phyloP scores from a whole-genome alignment of 2,329 filamentous ascomycete species.

The Nothopassalora personata region DNA sequence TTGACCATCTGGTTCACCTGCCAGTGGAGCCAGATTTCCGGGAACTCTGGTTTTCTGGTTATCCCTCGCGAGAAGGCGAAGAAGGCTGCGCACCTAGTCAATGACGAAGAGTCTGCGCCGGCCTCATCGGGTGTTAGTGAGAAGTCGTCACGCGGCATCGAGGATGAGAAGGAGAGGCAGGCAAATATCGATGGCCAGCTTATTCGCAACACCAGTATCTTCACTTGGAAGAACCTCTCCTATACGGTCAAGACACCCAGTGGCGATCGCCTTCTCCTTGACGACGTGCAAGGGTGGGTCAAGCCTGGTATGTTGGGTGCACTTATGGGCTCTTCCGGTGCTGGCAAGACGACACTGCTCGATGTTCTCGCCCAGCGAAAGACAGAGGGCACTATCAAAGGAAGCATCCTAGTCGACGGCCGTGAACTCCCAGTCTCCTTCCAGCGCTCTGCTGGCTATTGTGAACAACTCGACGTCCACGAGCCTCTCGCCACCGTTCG shows the following conservation, averaged over 20 bases:
- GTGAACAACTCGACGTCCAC: slow-evolving; percentile 63
- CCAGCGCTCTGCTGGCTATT: slow-evolving; percentile 51
- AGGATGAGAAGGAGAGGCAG: slow-evolving; percentile 10
- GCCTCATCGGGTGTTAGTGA: slow-evolving; percentile 2
- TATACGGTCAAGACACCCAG: slow-evolving; percentile 60
- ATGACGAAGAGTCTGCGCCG: slow-evolving; percentile 16
- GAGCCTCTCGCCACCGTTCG: slow-evolving; percentile 61
- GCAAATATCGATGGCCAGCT: slow-evolving; percentile 33
- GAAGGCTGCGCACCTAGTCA: slow-evolving; percentile 24
- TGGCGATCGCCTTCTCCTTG: slow-evolving; percentile 46
- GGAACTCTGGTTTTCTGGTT: slow-evolving; percentile 41
- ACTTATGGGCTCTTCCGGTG: slow-evolving; percentile 72
- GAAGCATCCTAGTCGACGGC: slow-evolving; percentile 44
- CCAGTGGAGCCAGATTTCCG: slow-evolving; percentile 48
- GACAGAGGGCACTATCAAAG: slow-evolving; percentile 41
- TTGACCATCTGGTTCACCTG: slow-evolving; percentile 56
- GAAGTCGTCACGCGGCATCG: slow-evolving; percentile 7
- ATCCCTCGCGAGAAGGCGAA: slow-evolving; percentile 57
- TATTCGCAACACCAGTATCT: slow-evolving; percentile 60
- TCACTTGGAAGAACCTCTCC: slow-evolving; percentile 81
- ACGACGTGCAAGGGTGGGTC: slow-evolving; percentile 65
- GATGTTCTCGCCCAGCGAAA: slow-evolving; percentile 42
- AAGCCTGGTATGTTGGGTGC: slow-evolving; percentile 72
- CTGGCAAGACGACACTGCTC: slow-evolving; percentile 38
- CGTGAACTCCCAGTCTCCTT: slow-evolving; percentile 40